Evolutionary conservation across 2,329 filamentous ascomycete species (phyloP).

Genomic region (Cyphellophora attinorum): DNA sequence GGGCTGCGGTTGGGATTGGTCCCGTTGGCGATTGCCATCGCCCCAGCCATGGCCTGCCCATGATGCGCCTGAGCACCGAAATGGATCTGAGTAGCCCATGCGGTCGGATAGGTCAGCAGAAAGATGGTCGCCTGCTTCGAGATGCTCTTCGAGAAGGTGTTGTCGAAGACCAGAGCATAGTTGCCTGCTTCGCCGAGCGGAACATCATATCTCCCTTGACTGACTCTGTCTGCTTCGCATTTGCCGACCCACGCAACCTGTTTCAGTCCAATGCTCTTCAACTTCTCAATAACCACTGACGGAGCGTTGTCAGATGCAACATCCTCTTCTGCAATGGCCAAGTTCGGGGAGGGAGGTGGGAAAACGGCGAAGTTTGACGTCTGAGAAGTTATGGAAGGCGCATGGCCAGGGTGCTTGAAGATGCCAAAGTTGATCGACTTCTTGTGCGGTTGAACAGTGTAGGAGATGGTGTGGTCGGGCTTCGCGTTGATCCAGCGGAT

Average conservation of each 20-base stretch:
- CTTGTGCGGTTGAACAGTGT: slow-evolving; percentile 95
- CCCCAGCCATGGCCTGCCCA: slow-evolving; percentile 43
- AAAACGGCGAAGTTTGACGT: slow-evolving; percentile 23
- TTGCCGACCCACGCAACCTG: slow-evolving; percentile 74
- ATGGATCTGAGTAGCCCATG: slow-evolving; percentile 38
- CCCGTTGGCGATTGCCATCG: slow-evolving; percentile 19
- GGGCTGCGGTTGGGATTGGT: slow-evolving; percentile 24
- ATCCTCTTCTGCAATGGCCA: slow-evolving; percentile 25
- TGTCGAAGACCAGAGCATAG: slow-evolving; percentile 96
- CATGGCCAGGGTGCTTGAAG: slow-evolving; percentile 80
- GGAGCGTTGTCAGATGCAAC: slow-evolving; percentile 42
- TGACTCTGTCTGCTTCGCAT: slow-evolving; percentile 92
- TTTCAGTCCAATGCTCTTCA: slow-evolving; percentile 53
- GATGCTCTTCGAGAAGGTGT: slow-evolving; percentile 92
- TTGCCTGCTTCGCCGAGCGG: slow-evolving; percentile 67
- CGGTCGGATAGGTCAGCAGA: slow-evolving; percentile 84
- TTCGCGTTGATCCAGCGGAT: slow-evolving; percentile 94
- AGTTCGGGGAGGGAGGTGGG: slow-evolving; percentile 31
- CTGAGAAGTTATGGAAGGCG: slow-evolving; percentile 36
- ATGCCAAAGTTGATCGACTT: slow-evolving; percentile 98
- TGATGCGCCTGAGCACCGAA: slow-evolving; percentile 37
- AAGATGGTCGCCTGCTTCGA: slow-evolving; percentile 95
- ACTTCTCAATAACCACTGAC: slow-evolving; percentile 48
- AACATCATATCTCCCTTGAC: slow-evolving; percentile 81
- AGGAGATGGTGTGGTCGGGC: slow-evolving; percentile 84